Base-by-base conservation (phyloP, 345 rosid species). In the Hevea brasiliensis region DNA sequence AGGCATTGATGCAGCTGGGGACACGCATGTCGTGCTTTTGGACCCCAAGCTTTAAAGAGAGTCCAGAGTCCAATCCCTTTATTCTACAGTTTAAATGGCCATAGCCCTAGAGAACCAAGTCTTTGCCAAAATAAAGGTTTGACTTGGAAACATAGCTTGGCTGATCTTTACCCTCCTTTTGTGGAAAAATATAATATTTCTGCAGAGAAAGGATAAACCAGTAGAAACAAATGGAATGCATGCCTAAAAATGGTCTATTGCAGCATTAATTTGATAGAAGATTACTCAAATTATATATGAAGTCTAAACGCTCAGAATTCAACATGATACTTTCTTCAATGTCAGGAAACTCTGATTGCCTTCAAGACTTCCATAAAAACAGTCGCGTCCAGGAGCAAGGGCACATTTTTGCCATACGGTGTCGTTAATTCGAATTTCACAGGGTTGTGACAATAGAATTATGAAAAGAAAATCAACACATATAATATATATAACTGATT, bases 91-190 rank as follows among this genome's bases (percentile, higher is more conserved):
- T 65, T 27, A 56, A 56, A 42, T 27, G 55, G 45, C 57, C 9
- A 20, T 7, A 18, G 51, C 18, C 64, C 63, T 44, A 23, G 54
- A 69, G 66, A 42, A 61, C 57, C 78, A 47, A 57, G 44, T 67
- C 73, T 62, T 56, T 50, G 6, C 29, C 59, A 37, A 35, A 51
- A 53, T 58, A 77, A 83, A 85, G 89, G 79, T 88, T 88, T 87
- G 88, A 86, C 92, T 76, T 81, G 72, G 72, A 41, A 75, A 67
- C 60, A 24, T 40, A 41, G 75, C 40, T 67, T 65, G n/a, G 8
- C 55, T 17, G n/a, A 50, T 50, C 55, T 23, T 32, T 47, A 11
- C 8, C 55, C 44, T 27, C 63, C 54, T 18, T 37, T 15, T 24
- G 27, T 27, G 18, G 35, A 2, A 0, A 14, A 11, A 21, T 64